These are phyloP conservation scores for Tubosaeta brunneosetosa DNA, from an alignment of 768 basidiomycete species.

Conservation along the genomic window DNA sequence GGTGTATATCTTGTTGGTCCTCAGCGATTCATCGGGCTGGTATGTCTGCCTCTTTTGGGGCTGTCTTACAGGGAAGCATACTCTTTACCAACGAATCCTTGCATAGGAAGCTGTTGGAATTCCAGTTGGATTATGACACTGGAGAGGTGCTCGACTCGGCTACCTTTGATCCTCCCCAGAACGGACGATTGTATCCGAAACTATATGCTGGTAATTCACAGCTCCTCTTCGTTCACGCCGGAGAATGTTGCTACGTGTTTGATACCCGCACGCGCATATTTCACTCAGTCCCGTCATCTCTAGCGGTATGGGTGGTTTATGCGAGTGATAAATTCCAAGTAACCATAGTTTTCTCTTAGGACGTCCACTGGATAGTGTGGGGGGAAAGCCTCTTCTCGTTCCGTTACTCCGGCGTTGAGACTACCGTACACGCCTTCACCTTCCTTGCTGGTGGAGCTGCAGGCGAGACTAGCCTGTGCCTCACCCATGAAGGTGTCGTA, in stretches of 20 bases:
- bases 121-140: background rate
- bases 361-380: background rate
- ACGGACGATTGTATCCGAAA: too few relatives aligned
- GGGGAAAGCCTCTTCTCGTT: background rate
- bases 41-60: background rate
- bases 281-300: background rate
- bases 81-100: background rate
- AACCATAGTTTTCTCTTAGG: too few relatives aligned
- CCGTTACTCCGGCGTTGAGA: background rate
- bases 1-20: background rate
- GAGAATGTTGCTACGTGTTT: background rate
- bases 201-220: background rate
- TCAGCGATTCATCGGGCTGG: background rate
- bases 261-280: constrained; percentile 1
- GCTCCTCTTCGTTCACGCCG: background rate
- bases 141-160: background rate
- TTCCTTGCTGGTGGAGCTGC: background rate
- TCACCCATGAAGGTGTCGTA: background rate
- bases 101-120: background rate
- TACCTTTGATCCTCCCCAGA: background rate
- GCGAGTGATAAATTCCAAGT: background rate
- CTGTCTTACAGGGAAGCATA: too few relatives aligned
- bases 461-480: background rate
- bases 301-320: background rate
- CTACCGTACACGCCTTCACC: background rate